phyloP scores from a whole-genome alignment of 1,284 basidiomycete species.

The Stygiomarasmius scandens region DNA sequence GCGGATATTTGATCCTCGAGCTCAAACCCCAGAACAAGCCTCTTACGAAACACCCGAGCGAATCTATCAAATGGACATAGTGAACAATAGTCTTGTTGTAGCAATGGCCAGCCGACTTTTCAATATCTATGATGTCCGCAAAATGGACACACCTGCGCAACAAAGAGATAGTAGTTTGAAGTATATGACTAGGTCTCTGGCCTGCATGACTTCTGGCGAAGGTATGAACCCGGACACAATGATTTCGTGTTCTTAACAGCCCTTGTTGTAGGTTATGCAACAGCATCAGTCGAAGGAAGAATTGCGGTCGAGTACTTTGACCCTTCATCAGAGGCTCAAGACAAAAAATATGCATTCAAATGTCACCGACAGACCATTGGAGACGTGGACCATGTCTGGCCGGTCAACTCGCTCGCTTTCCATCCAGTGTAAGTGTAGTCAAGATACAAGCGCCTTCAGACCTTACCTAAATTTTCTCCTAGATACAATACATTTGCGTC shows the following conservation, averaged over 20 bases:
- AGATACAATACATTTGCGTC: constrained; percentile 95
- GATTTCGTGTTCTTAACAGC: background rate
- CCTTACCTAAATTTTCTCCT: background rate
- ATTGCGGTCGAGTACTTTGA: constrained; percentile 99
- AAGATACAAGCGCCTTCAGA: no score
- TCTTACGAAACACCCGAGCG: constrained; percentile 78
- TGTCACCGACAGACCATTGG: constrained; percentile 91
- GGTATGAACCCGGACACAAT: constrained; percentile 50
- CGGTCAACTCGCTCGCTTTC: constrained; percentile 94
- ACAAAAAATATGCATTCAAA: constrained; percentile 98
- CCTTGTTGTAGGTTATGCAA: constrained; percentile 87
- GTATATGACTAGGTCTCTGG: constrained; percentile 90
- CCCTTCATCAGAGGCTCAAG: constrained; percentile 72
- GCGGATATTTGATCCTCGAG: constrained; percentile 85
- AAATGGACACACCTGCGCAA: constrained; percentile 74
- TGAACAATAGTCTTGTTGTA: constrained; percentile 78
- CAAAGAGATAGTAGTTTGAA: constrained; percentile 92
- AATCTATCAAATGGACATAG: constrained; percentile 80
- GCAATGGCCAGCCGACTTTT: constrained; percentile 90
- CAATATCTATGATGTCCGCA: constrained; percentile 82
- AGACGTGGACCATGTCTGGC: constrained; percentile 97
- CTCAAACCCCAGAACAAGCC: constrained; percentile 58
- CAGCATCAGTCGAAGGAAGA: constrained; percentile 91
- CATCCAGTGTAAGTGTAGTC: constrained; percentile 71
- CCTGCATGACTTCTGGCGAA: constrained; percentile 91